phyloP scores from a whole-genome alignment of 2,329 filamentous ascomycete species.

The Fusarium staphyleae region DNA sequence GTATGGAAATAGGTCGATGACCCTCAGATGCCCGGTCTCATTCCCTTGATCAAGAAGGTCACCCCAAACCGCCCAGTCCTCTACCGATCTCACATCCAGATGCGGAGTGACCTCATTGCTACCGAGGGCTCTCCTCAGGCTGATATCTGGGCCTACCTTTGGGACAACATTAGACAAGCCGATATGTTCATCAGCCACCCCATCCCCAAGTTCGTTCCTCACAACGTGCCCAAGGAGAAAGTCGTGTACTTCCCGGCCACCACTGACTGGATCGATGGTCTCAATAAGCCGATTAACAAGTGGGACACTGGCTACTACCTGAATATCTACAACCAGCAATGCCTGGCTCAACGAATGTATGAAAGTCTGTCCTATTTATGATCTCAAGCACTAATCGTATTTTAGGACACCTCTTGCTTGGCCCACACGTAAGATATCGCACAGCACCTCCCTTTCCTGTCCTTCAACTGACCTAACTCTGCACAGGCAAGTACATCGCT shows the following conservation, averaged over 20 bases:
- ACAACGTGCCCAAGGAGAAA: slow-evolving; percentile 68
- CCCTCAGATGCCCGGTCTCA: slow-evolving; percentile 82
- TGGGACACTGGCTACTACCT: slow-evolving; percentile 79
- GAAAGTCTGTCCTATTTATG: not conserved
- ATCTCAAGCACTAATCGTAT: slow-evolving; percentile 4
- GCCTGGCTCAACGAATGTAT: slow-evolving; percentile 63
- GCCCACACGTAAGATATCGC: slow-evolving; percentile 54
- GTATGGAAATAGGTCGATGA: slow-evolving; percentile 68
- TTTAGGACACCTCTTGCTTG: slow-evolving; percentile 59
- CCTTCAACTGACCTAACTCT: slow-evolving; percentile 22
- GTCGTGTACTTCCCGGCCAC: slow-evolving; percentile 81
- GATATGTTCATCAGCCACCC: slow-evolving; percentile 87
- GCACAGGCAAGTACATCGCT: slow-evolving; percentile 71
- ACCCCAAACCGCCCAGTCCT: slow-evolving; percentile 79
- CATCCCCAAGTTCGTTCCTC: slow-evolving; percentile 76
- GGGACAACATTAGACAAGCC: slow-evolving; percentile 72
- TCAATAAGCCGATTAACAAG: slow-evolving; percentile 76
- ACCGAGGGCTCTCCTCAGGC: slow-evolving; percentile 70
- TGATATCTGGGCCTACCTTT: slow-evolving; percentile 78
- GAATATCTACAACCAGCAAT: slow-evolving; percentile 72
- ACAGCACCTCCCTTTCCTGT: not conserved
- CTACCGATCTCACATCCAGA: slow-evolving; percentile 84
- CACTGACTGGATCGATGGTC: slow-evolving; percentile 83
- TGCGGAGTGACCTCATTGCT: slow-evolving; percentile 75
- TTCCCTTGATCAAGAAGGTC: slow-evolving; percentile 74